A percentile compares a stretch with the other conserved stretches of the same genome.
Evolutionary conservation across 2,329 filamentous ascomycete species (phyloP).

Genomic region (Penicillium concentricum): DNA sequence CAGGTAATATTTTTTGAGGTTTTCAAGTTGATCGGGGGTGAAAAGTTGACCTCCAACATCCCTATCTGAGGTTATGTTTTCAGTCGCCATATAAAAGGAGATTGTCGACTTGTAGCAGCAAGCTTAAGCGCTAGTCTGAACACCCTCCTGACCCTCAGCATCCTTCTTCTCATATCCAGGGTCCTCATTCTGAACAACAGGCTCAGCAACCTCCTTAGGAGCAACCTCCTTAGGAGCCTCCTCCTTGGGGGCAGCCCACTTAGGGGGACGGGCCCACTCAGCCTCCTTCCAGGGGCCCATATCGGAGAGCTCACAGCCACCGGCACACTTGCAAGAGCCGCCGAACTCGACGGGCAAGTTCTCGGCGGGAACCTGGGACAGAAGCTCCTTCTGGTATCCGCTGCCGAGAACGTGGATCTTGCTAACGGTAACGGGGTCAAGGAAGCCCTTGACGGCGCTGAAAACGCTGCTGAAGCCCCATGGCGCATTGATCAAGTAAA

Average conservation of each 20-base stretch:
- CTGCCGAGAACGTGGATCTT: slow-evolving; percentile 91
- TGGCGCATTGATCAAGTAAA: slow-evolving; percentile 97
- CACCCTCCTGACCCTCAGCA: slow-evolving; percentile 26
- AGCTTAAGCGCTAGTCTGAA: slow-evolving; percentile 32
- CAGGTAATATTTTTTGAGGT: neutral
- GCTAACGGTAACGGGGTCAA: slow-evolving; percentile 92
- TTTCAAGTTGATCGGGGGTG: neutral
- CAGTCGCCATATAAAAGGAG: neutral
- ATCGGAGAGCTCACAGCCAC: slow-evolving; percentile 84
- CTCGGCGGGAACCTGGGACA: slow-evolving; percentile 81
- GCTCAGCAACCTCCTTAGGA: slow-evolving; percentile 13
- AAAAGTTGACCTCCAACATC: neutral
- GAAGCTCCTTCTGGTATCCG: slow-evolving; percentile 78
- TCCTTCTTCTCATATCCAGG: slow-evolving; percentile 29
- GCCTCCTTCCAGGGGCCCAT: slow-evolving; percentile 75
- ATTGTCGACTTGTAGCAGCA: neutral
- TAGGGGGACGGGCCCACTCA: slow-evolving; percentile 45
- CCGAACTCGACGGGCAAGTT: slow-evolving; percentile 87
- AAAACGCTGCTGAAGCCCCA: slow-evolving; percentile 93
- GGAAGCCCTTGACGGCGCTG: slow-evolving; percentile 83
- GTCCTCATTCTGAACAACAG: slow-evolving; percentile 26
- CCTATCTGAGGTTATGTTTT: neutral
- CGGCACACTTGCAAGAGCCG: slow-evolving; percentile 75
- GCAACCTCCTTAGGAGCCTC: slow-evolving; percentile 16
- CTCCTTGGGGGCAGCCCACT: slow-evolving; percentile 41